These are phyloP conservation scores for Trichoderma harzianum DNA, from an alignment of 2,329 filamentous ascomycete genomes.

Conservation along the genomic window DNA sequence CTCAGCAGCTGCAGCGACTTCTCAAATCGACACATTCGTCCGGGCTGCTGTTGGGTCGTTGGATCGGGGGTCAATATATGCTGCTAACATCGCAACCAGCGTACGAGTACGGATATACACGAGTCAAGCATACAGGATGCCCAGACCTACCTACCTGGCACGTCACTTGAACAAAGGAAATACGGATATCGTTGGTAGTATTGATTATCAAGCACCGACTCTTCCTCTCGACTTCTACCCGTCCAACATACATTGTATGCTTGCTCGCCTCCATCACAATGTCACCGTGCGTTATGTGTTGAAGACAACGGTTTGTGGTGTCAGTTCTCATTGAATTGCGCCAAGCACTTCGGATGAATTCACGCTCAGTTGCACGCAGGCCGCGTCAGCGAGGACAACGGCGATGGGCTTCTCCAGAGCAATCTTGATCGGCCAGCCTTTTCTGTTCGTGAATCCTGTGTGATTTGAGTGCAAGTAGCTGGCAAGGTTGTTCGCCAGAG, in stretches of 20 bases:
- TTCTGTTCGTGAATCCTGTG: slow-evolving; percentile 15
- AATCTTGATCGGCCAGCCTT: slow-evolving; percentile 54
- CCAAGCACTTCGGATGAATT: slow-evolving; percentile 27
- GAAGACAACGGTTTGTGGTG: background rate
- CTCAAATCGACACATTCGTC: slow-evolving; percentile 6
- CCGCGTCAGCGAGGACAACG: slow-evolving; percentile 68
- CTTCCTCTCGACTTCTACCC: background rate
- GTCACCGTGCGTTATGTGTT: background rate
- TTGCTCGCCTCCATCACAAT: background rate
- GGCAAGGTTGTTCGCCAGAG: slow-evolving; percentile 46
- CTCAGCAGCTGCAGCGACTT: slow-evolving; percentile 4
- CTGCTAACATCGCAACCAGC: background rate
- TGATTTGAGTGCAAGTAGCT: slow-evolving; percentile 34
- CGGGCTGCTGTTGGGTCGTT: slow-evolving; percentile 11
- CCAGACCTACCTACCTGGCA: background rate
- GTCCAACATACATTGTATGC: background rate
- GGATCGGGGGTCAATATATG: background rate
- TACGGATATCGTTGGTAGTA: background rate
- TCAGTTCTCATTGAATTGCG: background rate
- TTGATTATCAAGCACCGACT: slow-evolving; percentile 10
- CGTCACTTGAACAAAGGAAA: background rate
- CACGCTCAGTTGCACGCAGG: slow-evolving; percentile 55
- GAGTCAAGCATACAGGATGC: background rate
- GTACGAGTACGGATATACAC: background rate
- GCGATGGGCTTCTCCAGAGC: slow-evolving; percentile 70